Conservation (phyloP, 331 rosid genomes). For the Ulmus americana region DNA sequence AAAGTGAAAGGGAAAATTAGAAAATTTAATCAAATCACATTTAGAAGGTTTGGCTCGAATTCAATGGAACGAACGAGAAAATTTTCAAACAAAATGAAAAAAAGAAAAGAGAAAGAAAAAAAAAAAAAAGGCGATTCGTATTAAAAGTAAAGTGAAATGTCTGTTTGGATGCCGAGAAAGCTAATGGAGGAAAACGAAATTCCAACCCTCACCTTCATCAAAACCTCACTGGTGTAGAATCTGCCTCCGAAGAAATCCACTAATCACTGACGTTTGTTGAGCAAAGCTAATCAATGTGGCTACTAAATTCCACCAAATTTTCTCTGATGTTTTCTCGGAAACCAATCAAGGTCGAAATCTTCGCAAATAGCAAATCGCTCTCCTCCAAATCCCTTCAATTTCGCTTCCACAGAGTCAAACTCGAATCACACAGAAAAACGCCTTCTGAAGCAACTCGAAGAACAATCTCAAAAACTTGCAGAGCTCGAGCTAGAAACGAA, state of each 20-base stretch:
- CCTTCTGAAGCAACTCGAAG: neutral
- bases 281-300: constrained; percentile 13
- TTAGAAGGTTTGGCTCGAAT: neutral
- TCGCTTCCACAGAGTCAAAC: constrained; percentile 16
- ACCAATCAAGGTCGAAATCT: constrained; percentile 11
- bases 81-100: neutral
- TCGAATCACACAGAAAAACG: constrained; percentile 1
- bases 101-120: neutral
- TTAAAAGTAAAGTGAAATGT: constrained; percentile 12
- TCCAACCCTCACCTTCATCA: constrained; percentile 4
- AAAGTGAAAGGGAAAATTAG: neutral
- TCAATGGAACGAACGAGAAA: neutral
- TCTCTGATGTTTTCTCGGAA: constrained; percentile 1
- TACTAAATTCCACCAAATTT: neutral
- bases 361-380: neutral
- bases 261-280: neutral
- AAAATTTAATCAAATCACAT: neutral
- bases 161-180: constrained; percentile 28
- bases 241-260: neutral
- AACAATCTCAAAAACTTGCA: neutral
- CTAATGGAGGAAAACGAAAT: neutral
- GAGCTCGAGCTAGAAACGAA: neutral
- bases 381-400: constrained; percentile 23
- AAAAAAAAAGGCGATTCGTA: too few species aligned
- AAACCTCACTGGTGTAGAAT: constrained; percentile 1